A percentile compares a stretch with the other conserved stretches of the same genome.
Evolutionary conservation across 2,329 filamentous ascomycete species (phyloP).

Genomic region (Corniculantispora saksenae): DNA sequence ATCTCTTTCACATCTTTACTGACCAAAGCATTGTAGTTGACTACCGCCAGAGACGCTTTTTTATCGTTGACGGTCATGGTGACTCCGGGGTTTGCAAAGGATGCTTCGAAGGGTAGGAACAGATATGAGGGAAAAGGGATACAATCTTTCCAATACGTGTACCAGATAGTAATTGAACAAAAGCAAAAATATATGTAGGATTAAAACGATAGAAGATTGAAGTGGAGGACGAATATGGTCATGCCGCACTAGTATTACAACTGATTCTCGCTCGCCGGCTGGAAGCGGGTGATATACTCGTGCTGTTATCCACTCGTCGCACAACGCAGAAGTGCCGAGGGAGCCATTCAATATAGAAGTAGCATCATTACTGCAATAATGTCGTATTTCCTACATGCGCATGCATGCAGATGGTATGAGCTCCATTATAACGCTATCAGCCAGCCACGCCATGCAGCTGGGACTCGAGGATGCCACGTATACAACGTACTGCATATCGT

Average conservation of each 20-base stretch:
- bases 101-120: not conserved
- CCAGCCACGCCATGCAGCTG: not conserved
- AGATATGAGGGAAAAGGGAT: not conserved
- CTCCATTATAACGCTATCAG: not conserved
- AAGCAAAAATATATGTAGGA: too few relatives aligned
- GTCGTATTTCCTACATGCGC: not conserved
- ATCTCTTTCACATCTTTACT: conserved; percentile 7
- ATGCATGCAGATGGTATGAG: not conserved
- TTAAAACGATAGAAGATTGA: too few relatives aligned
- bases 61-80: not conserved
- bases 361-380: not conserved
- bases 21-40: conserved; percentile 12
- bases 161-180: too few relatives aligned
- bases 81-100: too few relatives aligned
- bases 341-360: not conserved
- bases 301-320: not conserved
- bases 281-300: too few relatives aligned
- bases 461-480: not conserved
- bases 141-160: too few relatives aligned
- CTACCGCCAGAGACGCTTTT: not conserved
- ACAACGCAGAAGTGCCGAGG: not conserved
- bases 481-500: not conserved
- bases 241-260: not conserved
- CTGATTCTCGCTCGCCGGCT: not conserved
- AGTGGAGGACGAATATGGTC: too few relatives aligned